Evolutionary conservation across 225 moss, liverwort and hornwort genomes (phyloP), one percentile per base, ranked within the genome.

Genomic region (Asterella californica): DNA sequence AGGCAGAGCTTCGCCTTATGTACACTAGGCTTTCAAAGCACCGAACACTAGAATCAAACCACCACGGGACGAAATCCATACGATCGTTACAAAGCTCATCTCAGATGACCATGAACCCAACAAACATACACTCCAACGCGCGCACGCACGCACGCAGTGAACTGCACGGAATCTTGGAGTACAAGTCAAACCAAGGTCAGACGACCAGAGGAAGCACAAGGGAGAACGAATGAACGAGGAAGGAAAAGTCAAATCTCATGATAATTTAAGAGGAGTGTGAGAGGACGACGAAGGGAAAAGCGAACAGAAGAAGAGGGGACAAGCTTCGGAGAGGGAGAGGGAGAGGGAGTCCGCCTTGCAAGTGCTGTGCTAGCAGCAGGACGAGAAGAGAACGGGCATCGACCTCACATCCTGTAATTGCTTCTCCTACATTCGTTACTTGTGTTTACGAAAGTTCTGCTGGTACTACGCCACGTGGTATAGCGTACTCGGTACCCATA

Each of bases 311-410:
- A 60, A 17, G 10, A 60, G 19, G 8, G 18, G 59, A 19, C 2
- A 38, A 17, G 37, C 17, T 69, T 11, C 38, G 4, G 48, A 25
- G n/a, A 4, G 1, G 45, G 12, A 36, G 45, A 0, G 45, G 32
- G 42, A 61, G 61, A 25, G 61, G n/a, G 9, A 61, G 6, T 61
- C 27, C 61, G n/a, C 27, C 9, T 21, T 61, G n/a, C n/a, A n/a
- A n/a, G n/a, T 10, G 9, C n/a, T 27, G 9, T 27, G 61, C 67
- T 29, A 27, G 0, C 25, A 4, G 29, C 72, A 9, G 49, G 38
- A 73, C 72, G 50, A 73, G 72, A 49, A 30, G 72, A 73, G 50
- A 21, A 49, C 72, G 72, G 50, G 72, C 72, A 49, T 50, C 22
- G 38, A 36, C 70, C 7, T 46, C 38, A 42, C 45, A 34, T 32